These are phyloP conservation scores for Rhododendron henanense DNA, from an alignment of 148 eudicot species.

Conservation along the genomic window DNA sequence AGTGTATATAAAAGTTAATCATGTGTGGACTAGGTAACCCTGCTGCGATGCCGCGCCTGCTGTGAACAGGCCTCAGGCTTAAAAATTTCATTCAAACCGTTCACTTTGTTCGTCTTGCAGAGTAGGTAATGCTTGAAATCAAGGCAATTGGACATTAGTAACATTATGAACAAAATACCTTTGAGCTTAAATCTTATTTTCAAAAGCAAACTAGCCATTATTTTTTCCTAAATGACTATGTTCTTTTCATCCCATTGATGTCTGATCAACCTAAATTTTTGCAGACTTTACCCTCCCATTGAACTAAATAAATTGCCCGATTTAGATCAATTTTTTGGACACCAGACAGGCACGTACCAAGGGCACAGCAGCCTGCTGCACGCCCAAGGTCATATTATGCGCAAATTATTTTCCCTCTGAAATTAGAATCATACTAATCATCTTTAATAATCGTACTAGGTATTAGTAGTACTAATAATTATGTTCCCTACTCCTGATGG, in stretches of 20 bases:
- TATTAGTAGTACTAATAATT: background rate
- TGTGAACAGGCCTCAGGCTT: background rate
- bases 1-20: background rate
- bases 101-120: background rate
- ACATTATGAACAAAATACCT: background rate
- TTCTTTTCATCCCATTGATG: background rate
- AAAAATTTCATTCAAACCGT: too few relatives aligned
- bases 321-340: background rate
- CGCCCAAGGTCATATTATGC: background rate
- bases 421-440: background rate
- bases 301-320: background rate
- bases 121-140: background rate
- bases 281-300: background rate
- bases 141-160: background rate
- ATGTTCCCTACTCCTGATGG: background rate
- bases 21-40: background rate
- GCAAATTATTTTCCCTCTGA: background rate
- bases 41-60: background rate
- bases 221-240: background rate
- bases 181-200: too few relatives aligned
- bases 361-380: too few relatives aligned
- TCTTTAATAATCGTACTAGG: background rate
- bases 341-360: too few relatives aligned
- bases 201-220: background rate
- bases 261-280: background rate